These are phyloP conservation scores for Mollisia scopiformis DNA, from an alignment of 2,329 filamentous ascomycete species.

Conservation along the genomic window DNA sequence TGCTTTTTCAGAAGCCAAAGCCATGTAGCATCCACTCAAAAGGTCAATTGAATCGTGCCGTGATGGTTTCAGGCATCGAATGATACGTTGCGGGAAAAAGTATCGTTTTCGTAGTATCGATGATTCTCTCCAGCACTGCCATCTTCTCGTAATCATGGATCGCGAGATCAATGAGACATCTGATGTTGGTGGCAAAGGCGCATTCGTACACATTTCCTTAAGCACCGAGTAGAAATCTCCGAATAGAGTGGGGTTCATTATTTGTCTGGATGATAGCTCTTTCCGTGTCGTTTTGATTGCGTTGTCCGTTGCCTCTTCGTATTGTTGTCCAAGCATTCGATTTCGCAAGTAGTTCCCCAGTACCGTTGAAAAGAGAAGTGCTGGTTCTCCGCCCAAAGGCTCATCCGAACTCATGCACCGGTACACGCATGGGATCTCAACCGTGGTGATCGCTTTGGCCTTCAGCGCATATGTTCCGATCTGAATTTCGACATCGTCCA, in stretches of 20 bases:
- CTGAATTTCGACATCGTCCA: constrained; percentile 28
- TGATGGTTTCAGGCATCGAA: constrained; percentile 24
- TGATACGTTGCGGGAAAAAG: constrained; percentile 22
- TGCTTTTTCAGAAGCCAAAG: constrained; percentile 12
- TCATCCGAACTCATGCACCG: constrained; percentile 1
- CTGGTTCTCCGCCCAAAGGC: constrained; percentile 21
- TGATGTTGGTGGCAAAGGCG: constrained; percentile 32
- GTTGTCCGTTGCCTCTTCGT: constrained; percentile 31
- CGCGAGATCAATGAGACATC: constrained; percentile 33
- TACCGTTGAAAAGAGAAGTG: constrained; percentile 29
- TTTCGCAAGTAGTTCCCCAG: constrained; percentile 30
- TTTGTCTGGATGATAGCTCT: constrained; percentile 18
- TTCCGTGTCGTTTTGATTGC: constrained; percentile 24
- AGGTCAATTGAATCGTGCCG: constrained; percentile 27
- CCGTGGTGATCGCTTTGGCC: constrained; percentile 28
- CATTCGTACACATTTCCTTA: constrained; percentile 28
- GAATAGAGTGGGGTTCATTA: constrained; percentile 23
- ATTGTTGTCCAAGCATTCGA: constrained; percentile 32
- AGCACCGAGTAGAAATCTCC: constrained; percentile 23
- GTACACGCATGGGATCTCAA: constrained; percentile 30
- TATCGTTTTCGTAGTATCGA: constrained; percentile 25
- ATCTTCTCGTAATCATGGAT: constrained; percentile 31
- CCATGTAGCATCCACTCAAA: constrained; percentile 26
- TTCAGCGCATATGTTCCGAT: constrained; percentile 33
- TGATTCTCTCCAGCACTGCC: constrained; percentile 27